These are phyloP conservation scores for Aspergillus alliaceus DNA, from an alignment of 2,329 filamentous ascomycete genomes.

Conservation along the genomic window DNA sequence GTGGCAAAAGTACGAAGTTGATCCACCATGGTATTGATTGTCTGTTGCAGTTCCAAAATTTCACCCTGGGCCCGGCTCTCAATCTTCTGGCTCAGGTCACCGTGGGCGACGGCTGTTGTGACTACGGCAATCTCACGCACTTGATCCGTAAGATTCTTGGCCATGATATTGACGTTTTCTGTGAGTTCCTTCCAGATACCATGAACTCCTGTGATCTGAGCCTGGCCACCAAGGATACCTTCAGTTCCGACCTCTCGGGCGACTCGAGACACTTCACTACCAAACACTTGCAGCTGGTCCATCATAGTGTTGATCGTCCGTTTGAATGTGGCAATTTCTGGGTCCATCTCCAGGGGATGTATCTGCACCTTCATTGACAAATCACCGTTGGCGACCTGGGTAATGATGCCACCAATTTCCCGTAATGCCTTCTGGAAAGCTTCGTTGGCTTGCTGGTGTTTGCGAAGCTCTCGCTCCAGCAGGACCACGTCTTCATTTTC, in stretches of 20 bases:
- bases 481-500: constrained; percentile 85
- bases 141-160: constrained; percentile 78
- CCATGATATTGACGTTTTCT: constrained; percentile 84
- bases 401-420: constrained; percentile 97
- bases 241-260: constrained; percentile 96
- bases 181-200: constrained; percentile 98
- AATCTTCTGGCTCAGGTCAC: constrained; percentile 81
- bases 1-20: constrained; percentile 80
- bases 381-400: constrained; percentile 91
- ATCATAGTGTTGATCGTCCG: constrained; percentile 99
- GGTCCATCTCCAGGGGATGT: constrained; percentile 94
- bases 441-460: constrained; percentile 96
- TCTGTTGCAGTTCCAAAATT: constrained; percentile 79
- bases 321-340: constrained; percentile 97
- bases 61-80: constrained; percentile 77
- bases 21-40: constrained; percentile 88
- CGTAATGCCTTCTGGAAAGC: constrained; percentile 96
- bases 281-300: constrained; percentile 95
- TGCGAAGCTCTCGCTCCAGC: constrained; percentile 89
- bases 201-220: constrained; percentile 88
- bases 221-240: constrained; percentile 89
- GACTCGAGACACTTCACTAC: constrained; percentile 91
- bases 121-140: constrained; percentile 84
- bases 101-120: constrained; percentile 78
- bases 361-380: constrained; percentile 96